A percentile compares a stretch with the other conserved stretches of the same genome.
Evolutionary conservation across 192 early-diverging fungal genomes (phyloP).

Genomic region (Funneliformis mosseae): DNA sequence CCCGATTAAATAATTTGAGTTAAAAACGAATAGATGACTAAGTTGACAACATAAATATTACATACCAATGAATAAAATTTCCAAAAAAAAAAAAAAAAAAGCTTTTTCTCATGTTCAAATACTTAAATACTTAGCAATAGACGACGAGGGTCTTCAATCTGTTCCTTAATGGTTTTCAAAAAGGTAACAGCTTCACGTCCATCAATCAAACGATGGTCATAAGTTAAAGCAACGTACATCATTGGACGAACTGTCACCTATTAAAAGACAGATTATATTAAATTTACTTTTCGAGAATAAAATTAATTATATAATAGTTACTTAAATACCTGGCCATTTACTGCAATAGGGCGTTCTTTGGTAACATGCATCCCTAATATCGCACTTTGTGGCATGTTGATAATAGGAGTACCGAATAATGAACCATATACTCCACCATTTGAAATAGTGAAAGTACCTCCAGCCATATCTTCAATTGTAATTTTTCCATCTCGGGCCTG

Average conservation of each 20-base stretch:
- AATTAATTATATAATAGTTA: not conserved
- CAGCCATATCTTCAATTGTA: constrained; percentile 96
- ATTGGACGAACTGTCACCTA: constrained; percentile 81
- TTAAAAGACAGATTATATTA: not conserved
- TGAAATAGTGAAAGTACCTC: constrained; percentile 98
- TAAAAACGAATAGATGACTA: too few species aligned
- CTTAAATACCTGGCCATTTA: constrained; percentile 80
- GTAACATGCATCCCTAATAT: constrained; percentile 99
- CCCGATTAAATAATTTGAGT: too few species aligned
- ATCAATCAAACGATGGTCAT: constrained; percentile 98
- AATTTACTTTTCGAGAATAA: not conserved
- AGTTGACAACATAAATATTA: too few species aligned
- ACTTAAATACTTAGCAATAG: constrained; percentile 86
- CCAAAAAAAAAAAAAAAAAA: too few species aligned
- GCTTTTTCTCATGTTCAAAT: too few species aligned
- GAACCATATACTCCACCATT: constrained; percentile 99
- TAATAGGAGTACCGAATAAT: constrained; percentile 95
- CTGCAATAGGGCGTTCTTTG: constrained; percentile 94
- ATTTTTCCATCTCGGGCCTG: constrained; percentile 95
- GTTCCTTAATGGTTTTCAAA: constrained; percentile 96
- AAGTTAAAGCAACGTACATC: constrained; percentile 99
- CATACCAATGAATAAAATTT: too few species aligned
- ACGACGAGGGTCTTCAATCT: constrained; percentile 93
- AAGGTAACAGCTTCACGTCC: constrained; percentile 98
- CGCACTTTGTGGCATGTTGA: constrained; percentile 96